Evolutionary conservation across 306 rosid species (phyloP).

Genomic region (Vicia villosa): DNA sequence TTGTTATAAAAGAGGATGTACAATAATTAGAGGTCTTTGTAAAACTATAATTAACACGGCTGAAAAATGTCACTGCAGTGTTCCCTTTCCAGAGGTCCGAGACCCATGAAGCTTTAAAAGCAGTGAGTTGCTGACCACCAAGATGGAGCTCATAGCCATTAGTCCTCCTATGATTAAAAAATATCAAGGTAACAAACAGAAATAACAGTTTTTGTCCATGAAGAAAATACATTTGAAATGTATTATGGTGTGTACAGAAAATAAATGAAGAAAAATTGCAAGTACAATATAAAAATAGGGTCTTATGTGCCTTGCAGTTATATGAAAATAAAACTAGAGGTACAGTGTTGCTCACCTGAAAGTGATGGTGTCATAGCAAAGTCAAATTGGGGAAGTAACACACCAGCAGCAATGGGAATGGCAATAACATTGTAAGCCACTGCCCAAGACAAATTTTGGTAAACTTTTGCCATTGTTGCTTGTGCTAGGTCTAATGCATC

Average conservation of each 20-base stretch:
- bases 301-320: background rate
- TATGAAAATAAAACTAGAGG: constrained; percentile 10
- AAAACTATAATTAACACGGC: background rate
- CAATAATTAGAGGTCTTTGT: background rate
- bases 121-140: constrained; percentile 85
- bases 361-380: constrained; percentile 99
- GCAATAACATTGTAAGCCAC: constrained; percentile 80
- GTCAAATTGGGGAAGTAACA: constrained; percentile 81
- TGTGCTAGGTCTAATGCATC: constrained; percentile 91
- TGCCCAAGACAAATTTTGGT: constrained; percentile 95
- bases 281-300: constrained; percentile 25
- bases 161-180: constrained; percentile 75
- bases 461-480: constrained; percentile 90
- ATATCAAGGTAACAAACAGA: constrained; percentile 32
- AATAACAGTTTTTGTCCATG: constrained; percentile 2
- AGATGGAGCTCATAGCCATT: constrained; percentile 96
- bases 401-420: constrained; percentile 89
- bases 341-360: constrained; percentile 61
- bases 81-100: constrained; percentile 32
- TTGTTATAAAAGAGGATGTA: background rate
- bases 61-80: constrained; percentile 13
- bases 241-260: constrained; percentile 4
- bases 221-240: constrained; percentile 6
- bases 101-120: constrained; percentile 79
- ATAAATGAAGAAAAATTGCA: constrained; percentile 3